Conservation (phyloP, 768 basidiomycete genomes). For the Tulasnella sp. region DNA sequence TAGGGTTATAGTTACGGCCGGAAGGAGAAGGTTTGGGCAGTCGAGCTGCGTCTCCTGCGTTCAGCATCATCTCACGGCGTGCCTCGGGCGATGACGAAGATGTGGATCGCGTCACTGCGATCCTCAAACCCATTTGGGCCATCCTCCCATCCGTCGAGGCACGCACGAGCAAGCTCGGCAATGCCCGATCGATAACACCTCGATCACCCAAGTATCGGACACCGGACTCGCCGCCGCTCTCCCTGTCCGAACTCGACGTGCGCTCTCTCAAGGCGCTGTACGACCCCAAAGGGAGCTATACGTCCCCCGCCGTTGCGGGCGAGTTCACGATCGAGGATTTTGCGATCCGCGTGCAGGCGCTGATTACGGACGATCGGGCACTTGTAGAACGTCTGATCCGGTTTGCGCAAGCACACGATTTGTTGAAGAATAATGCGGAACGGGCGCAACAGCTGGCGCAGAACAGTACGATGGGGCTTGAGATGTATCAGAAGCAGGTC, state of each 20-base stretch:
- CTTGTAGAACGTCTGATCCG: conserved; percentile 74
- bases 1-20: not conserved
- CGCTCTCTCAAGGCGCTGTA: conserved; percentile 76
- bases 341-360: conserved; percentile 59
- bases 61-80: conserved; percentile 10
- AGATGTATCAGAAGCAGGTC: conserved; percentile 86
- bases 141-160: conserved; percentile 75
- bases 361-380: conserved; percentile 71
- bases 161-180: conserved; percentile 50
- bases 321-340: conserved; percentile 67
- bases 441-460: conserved; percentile 81
- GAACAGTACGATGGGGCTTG: conserved; percentile 64
- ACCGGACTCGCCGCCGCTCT: conserved; percentile 23
- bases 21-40: not conserved
- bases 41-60: not conserved
- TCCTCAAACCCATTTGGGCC: conserved; percentile 65
- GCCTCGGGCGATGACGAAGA: not conserved
- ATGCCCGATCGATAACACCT: conserved; percentile 30
- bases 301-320: conserved; percentile 20
- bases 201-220: conserved; percentile 6
- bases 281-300: conserved; percentile 27
- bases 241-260: conserved; percentile 74
- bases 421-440: conserved; percentile 86
- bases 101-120: conserved; percentile 32
- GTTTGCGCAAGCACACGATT: conserved; percentile 78